phyloP scores from a whole-genome alignment of 1,284 basidiomycete genomes.

The Schizophyllum commune region DNA sequence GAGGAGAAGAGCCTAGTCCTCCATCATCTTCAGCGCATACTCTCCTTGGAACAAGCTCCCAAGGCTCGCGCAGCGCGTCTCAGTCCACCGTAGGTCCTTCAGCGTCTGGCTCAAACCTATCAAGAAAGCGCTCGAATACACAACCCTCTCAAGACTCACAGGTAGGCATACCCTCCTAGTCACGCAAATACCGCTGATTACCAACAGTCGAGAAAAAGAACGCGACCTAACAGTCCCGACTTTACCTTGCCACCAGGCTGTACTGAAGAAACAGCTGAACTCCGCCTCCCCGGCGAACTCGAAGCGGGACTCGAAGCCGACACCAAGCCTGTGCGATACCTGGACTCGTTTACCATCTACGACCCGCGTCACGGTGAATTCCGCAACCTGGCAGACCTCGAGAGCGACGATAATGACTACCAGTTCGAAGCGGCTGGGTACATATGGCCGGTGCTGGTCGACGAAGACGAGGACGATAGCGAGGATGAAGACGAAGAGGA shows the following conservation, averaged over 20 bases:
- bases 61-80: background rate
- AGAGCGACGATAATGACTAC: background rate
- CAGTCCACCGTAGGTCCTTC: too few species aligned
- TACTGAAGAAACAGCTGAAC: background rate
- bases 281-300: background rate
- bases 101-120: too few species aligned
- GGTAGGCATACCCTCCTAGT: background rate
- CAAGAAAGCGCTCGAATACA: background rate
- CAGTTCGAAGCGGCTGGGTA: background rate
- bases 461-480: constrained; percentile 18
- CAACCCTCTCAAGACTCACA: background rate
- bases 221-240: background rate
- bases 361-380: background rate
- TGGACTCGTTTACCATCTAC: background rate
- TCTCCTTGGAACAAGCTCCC: background rate
- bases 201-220: too few species aligned
- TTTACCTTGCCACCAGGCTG: background rate
- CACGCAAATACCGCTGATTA: too few species aligned
- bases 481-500: constrained; percentile 12
- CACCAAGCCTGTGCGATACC: background rate
- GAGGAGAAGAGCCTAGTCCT: background rate
- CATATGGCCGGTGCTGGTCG: background rate
- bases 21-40: background rate
- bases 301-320: background rate
- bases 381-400: background rate